phyloP scores from a whole-genome alignment of 1,139 yeast species.

The Meyerozyma elateridarum region DNA sequence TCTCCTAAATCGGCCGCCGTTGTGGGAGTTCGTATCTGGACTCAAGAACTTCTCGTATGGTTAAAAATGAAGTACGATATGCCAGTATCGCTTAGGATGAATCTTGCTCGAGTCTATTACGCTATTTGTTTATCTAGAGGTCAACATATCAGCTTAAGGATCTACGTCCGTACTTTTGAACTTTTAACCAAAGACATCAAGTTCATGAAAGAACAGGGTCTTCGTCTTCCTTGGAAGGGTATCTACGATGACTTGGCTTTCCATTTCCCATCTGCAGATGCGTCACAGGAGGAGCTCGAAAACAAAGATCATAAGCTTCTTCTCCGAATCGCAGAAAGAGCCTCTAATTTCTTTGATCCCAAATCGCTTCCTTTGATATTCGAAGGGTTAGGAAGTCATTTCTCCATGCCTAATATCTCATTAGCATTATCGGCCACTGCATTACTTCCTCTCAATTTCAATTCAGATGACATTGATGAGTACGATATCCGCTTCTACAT shows the following conservation, averaged over 20 bases:
- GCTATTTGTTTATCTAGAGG: conserved; percentile 72
- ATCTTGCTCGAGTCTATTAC: conserved; percentile 67
- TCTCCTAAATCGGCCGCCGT: conserved; percentile 70
- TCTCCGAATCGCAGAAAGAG: conserved; percentile 42
- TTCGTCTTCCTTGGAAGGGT: conserved; percentile 50
- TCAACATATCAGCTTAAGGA: conserved; percentile 57
- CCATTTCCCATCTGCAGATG: conserved; percentile 31
- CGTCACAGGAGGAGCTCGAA: conserved; percentile 29
- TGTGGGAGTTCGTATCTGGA: conserved; percentile 78
- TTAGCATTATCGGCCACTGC: conserved; percentile 55
- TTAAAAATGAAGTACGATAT: conserved; percentile 75
- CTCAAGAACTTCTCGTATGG: conserved; percentile 80
- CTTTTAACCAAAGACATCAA: conserved; percentile 49
- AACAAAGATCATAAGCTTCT: conserved; percentile 41
- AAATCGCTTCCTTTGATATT: conserved; percentile 35
- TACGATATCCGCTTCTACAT: conserved; percentile 51
- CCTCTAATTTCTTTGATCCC: conserved; percentile 41
- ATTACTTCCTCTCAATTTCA: conserved; percentile 42
- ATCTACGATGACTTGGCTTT: conserved; percentile 35
- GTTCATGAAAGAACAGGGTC: conserved; percentile 32
- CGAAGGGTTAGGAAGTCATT: conserved; percentile 39
- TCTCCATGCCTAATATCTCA: conserved; percentile 56
- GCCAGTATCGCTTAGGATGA: conserved; percentile 61
- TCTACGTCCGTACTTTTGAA: conserved; percentile 64
- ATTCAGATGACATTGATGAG: conserved; percentile 21